Percentiles rank a stretch among this genome's conserved stretches.
Conservation (phyloP, 495 filamentous ascomycete genomes). For the Hyaloscypha bicolor region DNA sequence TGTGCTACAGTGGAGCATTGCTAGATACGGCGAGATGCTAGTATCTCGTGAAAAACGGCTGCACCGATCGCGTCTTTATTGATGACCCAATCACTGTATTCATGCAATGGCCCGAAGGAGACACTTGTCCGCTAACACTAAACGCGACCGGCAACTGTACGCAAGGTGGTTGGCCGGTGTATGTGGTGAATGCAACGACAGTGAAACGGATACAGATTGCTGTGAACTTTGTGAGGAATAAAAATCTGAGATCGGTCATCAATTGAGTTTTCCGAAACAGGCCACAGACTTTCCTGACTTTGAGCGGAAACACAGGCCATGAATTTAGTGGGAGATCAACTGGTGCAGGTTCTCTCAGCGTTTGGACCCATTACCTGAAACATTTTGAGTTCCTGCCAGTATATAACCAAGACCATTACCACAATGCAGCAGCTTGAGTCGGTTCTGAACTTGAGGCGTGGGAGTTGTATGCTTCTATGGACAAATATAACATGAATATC, state of each 20-base stretch:
- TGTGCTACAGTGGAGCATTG: conserved; percentile 51
- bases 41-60: conserved; percentile 7
- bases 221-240: conserved; percentile 50
- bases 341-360: conserved; percentile 48
- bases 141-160: conserved; percentile 30
- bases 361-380: conserved; percentile 57
- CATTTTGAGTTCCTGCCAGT: conserved; percentile 44
- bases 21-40: conserved; percentile 49
- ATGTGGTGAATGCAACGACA: conserved; percentile 52
- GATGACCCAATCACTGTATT: conserved; percentile 21
- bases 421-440: conserved; percentile 41
- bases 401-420: conserved; percentile 43
- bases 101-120: conserved; percentile 43
- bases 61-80: conserved; percentile 25
- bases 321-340: conserved; percentile 53
- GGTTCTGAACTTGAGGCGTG: conserved; percentile 60
- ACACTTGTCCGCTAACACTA: conserved; percentile 42
- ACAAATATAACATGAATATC: conserved; percentile 46
- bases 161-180: conserved; percentile 30
- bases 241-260: conserved; percentile 45
- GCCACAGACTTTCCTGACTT: background rate
- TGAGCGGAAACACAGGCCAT: conserved; percentile 43
- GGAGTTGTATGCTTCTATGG: conserved; percentile 49
- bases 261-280: conserved; percentile 18
- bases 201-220: conserved; percentile 48